phyloP scores from a whole-genome alignment of 140 eudicot genomes.

The Stevia rebaudiana region DNA sequence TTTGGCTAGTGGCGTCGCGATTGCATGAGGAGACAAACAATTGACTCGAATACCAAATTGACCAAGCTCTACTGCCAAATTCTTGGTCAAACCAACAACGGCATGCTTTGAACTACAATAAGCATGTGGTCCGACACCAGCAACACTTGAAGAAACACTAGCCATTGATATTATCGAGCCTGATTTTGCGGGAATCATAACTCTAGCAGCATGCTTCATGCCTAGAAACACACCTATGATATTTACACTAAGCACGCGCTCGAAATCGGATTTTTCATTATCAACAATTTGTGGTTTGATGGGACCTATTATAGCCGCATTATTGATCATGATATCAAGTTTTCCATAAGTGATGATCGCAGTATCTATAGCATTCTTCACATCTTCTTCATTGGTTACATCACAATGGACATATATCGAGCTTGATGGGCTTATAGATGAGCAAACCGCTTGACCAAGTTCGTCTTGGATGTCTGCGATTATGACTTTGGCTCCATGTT shows the following conservation, averaged over 20 bases:
- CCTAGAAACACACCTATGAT: conserved; percentile 55
- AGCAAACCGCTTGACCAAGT: conserved; percentile 34
- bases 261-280: conserved; percentile 31
- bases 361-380: conserved; percentile 37
- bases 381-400: conserved; percentile 47
- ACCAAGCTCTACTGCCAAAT: conserved; percentile 52
- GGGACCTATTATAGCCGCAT: conserved; percentile 42
- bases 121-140: conserved; percentile 46
- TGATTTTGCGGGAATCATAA: conserved; percentile 47
- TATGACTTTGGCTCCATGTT: conserved; percentile 56
- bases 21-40: conserved; percentile 46
- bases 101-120: conserved; percentile 60
- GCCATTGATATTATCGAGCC: conserved; percentile 52
- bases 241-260: conserved; percentile 41
- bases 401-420: conserved; percentile 53
- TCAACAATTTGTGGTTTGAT: conserved; percentile 35
- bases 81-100: conserved; percentile 48
- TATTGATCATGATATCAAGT: conserved; percentile 59
- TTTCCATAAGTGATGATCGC: conserved; percentile 44
- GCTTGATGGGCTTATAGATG: conserved; percentile 30
- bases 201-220: conserved; percentile 69
- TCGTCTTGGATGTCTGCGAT: conserved; percentile 64
- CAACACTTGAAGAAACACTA: conserved; percentile 33
- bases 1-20: conserved; percentile 36
- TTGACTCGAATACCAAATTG: conserved; percentile 59